phyloP scores from a whole-genome alignment of 305 asterid species.

The Plantago rigida region DNA sequence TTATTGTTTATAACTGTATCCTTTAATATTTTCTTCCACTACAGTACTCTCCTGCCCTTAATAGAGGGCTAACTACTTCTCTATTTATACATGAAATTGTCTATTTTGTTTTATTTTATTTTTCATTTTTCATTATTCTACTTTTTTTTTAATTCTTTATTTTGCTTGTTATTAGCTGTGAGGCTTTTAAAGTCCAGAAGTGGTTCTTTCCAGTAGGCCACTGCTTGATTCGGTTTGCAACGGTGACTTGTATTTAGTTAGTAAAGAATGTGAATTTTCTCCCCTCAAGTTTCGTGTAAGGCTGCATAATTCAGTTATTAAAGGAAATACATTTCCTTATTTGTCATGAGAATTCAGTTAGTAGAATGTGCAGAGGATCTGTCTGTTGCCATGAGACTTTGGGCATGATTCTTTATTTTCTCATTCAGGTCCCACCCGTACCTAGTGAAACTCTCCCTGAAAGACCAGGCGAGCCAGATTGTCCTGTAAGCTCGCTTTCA shows the following conservation, averaged over 20 bases:
- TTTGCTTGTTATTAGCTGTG: no score
- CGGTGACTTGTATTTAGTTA: not conserved
- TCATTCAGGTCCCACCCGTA: constrained; percentile 55
- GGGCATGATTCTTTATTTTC: constrained; percentile 25
- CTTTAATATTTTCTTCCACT: no score
- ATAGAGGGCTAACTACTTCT: no score
- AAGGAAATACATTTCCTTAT: no score
- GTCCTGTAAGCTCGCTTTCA: constrained; percentile 63
- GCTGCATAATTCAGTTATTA: no score
- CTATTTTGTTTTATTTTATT: no score
- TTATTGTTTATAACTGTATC: no score
- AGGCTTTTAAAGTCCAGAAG: not conserved
- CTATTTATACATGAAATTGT: no score
- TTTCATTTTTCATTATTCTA: no score
- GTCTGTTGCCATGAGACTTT: constrained; percentile 7
- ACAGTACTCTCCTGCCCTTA: no score
- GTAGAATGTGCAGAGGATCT: not conserved
- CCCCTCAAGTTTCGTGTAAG: not conserved
- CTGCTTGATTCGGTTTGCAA: not conserved
- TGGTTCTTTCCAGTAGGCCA: not conserved
- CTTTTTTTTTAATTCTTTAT: no score
- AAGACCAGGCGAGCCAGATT: constrained; percentile 81
- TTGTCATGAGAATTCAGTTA: no score
- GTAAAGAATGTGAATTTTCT: not conserved
- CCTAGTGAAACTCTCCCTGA: constrained; percentile 70